Conservation (phyloP, 2,329 filamentous ascomycete species). For the Thermoascus crustaceus region DNA sequence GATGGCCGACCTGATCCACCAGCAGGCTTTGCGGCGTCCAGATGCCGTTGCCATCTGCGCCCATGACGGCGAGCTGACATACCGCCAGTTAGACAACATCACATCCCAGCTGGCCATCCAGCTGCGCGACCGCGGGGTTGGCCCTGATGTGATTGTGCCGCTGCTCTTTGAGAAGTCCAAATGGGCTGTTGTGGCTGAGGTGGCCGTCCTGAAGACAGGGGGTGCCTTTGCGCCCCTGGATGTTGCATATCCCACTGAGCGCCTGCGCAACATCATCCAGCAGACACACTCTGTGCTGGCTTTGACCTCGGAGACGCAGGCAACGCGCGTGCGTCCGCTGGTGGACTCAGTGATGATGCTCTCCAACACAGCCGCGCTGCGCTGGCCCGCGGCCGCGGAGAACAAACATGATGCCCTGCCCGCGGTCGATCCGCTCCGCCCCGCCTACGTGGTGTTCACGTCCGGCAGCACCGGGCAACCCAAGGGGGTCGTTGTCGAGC, state of each 20-base stretch:
- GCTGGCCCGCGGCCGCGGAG: neutral
- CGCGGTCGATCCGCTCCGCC: neutral
- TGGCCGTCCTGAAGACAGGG: neutral
- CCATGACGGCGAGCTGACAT: neutral
- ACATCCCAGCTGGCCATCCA: constrained; percentile 1
- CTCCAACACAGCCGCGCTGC: neutral
- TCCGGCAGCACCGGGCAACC: constrained; percentile 6
- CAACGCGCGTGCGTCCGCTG: too few relatives aligned
- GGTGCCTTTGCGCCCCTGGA: too few relatives aligned
- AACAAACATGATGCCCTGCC: neutral
- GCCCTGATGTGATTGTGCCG: neutral
- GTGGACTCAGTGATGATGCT: too few relatives aligned
- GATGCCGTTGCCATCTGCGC: neutral
- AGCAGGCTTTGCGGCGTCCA: neutral
- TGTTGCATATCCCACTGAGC: neutral
- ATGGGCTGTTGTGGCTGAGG: neutral
- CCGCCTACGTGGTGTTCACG: constrained; percentile 6
- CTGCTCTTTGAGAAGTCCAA: constrained; percentile 3
- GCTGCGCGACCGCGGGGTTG: neutral
- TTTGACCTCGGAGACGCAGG: neutral
- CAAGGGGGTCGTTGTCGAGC: constrained; percentile 4
- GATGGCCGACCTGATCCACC: neutral
- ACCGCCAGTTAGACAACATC: neutral
- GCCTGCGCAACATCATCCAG: neutral
- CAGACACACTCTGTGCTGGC: neutral